Conservation (phyloP, 139 green algal genomes). For the Nannochloris sp. region DNA sequence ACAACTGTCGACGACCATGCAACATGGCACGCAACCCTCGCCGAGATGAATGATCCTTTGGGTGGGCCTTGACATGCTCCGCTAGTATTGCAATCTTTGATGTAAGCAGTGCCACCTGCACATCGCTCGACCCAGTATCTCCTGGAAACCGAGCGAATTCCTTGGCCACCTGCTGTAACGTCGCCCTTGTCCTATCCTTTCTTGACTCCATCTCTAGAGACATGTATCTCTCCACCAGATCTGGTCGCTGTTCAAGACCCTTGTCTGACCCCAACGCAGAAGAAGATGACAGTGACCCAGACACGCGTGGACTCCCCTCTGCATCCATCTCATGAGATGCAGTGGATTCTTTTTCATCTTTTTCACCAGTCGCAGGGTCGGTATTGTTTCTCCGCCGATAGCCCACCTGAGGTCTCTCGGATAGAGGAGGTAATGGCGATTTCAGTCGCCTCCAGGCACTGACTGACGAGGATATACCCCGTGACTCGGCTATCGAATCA, state of each 20-base stretch:
- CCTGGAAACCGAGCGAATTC: conserved; percentile 38
- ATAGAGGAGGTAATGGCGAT: too few species aligned
- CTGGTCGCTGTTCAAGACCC: not conserved
- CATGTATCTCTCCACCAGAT: conserved; percentile 30
- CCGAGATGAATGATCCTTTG: conserved; percentile 35
- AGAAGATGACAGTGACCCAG: too few species aligned
- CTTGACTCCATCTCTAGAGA: conserved; percentile 8
- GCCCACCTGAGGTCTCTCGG: too few species aligned
- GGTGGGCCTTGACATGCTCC: conserved; percentile 34
- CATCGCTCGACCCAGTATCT: conserved; percentile 45
- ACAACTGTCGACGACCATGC: conserved; percentile 34
- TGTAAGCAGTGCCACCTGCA: conserved; percentile 45
- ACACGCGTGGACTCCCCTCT: too few species aligned
- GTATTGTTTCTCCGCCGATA: too few species aligned
- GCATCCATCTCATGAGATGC: too few species aligned
- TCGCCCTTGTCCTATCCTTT: conserved; percentile 2
- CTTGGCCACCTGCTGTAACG: conserved; percentile 12
- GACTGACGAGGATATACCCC: too few species aligned
- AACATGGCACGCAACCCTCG: conserved; percentile 41
- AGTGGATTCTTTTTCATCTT: too few species aligned
- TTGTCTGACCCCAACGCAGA: not conserved
- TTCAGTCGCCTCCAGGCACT: too few species aligned
- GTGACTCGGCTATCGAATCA: too few species aligned
- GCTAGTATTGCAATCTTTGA: conserved; percentile 33
- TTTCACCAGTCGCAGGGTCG: too few species aligned